Conservation (phyloP, 192 early-diverging fungal genomes). For the Entophlyctis luteolus region DNA sequence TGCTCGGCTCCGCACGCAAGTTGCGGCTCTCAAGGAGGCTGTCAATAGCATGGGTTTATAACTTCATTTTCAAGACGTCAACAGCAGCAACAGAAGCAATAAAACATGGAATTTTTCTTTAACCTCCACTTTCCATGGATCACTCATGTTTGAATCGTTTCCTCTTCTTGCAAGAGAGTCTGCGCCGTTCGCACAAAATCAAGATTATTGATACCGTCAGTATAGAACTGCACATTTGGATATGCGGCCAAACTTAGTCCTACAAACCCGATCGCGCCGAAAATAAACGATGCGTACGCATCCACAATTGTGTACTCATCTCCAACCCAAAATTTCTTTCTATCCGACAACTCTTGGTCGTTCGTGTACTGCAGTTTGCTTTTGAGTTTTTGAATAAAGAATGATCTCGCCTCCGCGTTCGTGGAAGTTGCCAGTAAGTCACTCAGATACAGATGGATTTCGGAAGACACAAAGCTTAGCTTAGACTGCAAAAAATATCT, state of each 20-base stretch:
- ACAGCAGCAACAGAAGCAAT: no score
- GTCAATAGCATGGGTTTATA: no score
- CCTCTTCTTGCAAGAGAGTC: no score
- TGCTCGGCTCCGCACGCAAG: no score
- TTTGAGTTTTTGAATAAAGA: not conserved
- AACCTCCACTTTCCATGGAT: no score
- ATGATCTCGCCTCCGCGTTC: constrained; percentile 4
- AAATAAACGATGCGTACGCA: constrained; percentile 32
- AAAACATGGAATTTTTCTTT: no score
- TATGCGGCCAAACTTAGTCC: constrained; percentile 23
- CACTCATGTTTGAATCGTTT: no score
- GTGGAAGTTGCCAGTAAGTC: constrained; percentile 26
- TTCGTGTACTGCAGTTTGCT: constrained; percentile 23
- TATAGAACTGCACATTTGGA: constrained; percentile 22
- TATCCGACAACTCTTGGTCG: constrained; percentile 31
- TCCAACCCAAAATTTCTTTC: constrained; percentile 32
- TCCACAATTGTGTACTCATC: constrained; percentile 32
- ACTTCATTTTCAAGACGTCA: no score
- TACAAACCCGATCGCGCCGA: constrained; percentile 18
- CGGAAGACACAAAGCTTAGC: constrained; percentile 24
- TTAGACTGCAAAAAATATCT: constrained; percentile 37
- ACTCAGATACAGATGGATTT: constrained; percentile 14
- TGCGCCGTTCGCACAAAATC: constrained; percentile 37
- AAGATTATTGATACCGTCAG: constrained; percentile 22
- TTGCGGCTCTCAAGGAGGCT: no score